These are phyloP conservation scores for Trapa bicornis DNA, from an alignment of 345 rosid genomes.

Conservation along the genomic window DNA sequence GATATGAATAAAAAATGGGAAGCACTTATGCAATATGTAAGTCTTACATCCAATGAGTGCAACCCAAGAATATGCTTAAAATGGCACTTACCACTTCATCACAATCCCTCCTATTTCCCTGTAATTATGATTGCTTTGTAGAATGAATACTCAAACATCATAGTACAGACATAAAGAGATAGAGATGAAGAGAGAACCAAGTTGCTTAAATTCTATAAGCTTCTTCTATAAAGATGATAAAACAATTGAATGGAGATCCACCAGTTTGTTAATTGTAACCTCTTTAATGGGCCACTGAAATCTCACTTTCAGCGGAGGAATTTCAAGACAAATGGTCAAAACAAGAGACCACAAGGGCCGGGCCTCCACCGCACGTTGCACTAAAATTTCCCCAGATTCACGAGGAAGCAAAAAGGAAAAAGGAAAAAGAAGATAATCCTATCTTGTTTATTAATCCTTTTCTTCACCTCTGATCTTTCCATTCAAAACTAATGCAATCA, in stretches of 20 bases:
- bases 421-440: neutral
- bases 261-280: conserved; percentile 2
- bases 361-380: neutral
- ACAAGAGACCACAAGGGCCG: neutral
- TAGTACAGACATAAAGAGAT: neutral
- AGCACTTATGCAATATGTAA: conserved; percentile 3
- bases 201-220: neutral
- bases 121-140: conserved; percentile 11
- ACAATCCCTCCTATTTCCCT: neutral
- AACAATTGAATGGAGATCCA: neutral
- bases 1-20: neutral
- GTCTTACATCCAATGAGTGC: conserved; percentile 4
- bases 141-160: conserved; percentile 20
- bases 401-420: neutral
- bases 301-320: conserved; percentile 12
- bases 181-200: neutral
- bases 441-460: neutral
- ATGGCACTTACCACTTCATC: neutral
- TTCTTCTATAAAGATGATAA: neutral
- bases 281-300: conserved; percentile 12
- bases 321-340: neutral
- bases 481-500: too few species aligned
- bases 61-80: neutral
- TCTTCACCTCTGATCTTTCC: neutral
- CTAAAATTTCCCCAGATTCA: neutral